A percentile compares a stretch with the other conserved stretches of the same genome.
Conservation (phyloP, 768 basidiomycete species). For the Podaxis sp. region DNA sequence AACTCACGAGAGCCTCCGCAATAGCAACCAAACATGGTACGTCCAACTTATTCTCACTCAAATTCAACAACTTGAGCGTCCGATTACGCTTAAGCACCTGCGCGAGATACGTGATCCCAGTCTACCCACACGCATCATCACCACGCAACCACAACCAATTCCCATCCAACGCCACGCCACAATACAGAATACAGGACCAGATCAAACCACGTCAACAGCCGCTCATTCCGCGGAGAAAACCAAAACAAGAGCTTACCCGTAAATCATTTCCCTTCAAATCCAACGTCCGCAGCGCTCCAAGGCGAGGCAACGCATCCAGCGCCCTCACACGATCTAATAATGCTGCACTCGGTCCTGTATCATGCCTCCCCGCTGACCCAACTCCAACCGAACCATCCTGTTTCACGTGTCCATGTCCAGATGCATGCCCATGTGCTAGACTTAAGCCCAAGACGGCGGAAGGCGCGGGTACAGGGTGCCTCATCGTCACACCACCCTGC, state of each 20-base stretch:
- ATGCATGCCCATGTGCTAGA: background rate
- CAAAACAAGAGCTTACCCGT: slow-evolving; percentile 49
- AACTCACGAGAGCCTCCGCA: slow-evolving; percentile 83
- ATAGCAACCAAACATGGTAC: slow-evolving; percentile 71
- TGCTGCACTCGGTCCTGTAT: slow-evolving; percentile 63
- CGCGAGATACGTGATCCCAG: slow-evolving; percentile 83
- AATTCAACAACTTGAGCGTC: slow-evolving; percentile 89
- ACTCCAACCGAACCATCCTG: slow-evolving; percentile 16
- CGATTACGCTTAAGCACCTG: slow-evolving; percentile 96
- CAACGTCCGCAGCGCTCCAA: slow-evolving; percentile 83
- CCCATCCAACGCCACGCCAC: no score
- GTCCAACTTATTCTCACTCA: slow-evolving; percentile 94
- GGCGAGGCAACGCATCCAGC: slow-evolving; percentile 79
- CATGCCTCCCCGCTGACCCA: slow-evolving; percentile 19
- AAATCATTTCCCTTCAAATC: slow-evolving; percentile 94
- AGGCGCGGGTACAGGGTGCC: slow-evolving; percentile 29
- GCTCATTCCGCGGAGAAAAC: background rate
- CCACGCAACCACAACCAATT: no score
- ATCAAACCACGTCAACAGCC: slow-evolving; percentile 1
- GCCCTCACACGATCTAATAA: slow-evolving; percentile 85
- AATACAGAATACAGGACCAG: no score
- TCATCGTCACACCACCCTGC: slow-evolving; percentile 47
- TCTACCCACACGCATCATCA: slow-evolving; percentile 31
- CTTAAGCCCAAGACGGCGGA: background rate
- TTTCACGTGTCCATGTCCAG: slow-evolving; percentile 12